Evolutionary conservation across 2,329 filamentous ascomycete genomes (phyloP), one percentile per base, ranked within the genome.

Genomic region (Fonsecaea pedrosoi): DNA sequence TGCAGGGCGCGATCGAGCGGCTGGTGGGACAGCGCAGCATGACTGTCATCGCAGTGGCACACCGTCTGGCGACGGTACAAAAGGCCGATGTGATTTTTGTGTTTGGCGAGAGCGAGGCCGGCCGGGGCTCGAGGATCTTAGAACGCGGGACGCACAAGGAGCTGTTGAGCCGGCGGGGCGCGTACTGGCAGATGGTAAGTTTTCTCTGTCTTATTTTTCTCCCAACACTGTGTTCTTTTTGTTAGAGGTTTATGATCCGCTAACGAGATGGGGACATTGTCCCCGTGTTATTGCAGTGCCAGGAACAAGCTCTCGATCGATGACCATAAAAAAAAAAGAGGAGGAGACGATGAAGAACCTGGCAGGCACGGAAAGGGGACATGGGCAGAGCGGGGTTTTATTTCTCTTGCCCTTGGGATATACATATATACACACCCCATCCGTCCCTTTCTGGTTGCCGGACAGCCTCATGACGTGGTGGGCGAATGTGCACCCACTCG

Each of bases 1-100:
- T 92, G 9, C 89, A 94, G 76, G 82, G 81, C 0, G 90, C 90
- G 0, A 87, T 94, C 73, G 89, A 92, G 80, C 82, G 82, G 50
- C 75, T 71, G 38, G 87, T 87, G 0, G 83, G 83, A 3, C 82
- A 83, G 69, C 58, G 69, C 18, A 88, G 73, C 35, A 74, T 77
- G 62, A 87, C 92, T 1, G 91, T 91, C 68, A 82, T 95, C 2
- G 90, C 90, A 2, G 90, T 95, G 10, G 92, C 92, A 1, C 92
- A 94, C 76, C 83, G 91, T 13, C 81, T 94, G 57, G 89, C 89
- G 0, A 94, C 90, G 12, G 88, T 94, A 21, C 90, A 91, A 76
- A 90, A 93, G 71, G 90, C 91, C 1, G 89, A 94, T 75, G 81
- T 89, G n/a, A 94, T 94, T 50, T 92, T 91, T 72, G 90, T 94